Evolutionary conservation across 371 early-diverging fungal species (phyloP), one percentile per base, ranked within the genome.

Genomic region (Choanephora cucurbitarum): DNA sequence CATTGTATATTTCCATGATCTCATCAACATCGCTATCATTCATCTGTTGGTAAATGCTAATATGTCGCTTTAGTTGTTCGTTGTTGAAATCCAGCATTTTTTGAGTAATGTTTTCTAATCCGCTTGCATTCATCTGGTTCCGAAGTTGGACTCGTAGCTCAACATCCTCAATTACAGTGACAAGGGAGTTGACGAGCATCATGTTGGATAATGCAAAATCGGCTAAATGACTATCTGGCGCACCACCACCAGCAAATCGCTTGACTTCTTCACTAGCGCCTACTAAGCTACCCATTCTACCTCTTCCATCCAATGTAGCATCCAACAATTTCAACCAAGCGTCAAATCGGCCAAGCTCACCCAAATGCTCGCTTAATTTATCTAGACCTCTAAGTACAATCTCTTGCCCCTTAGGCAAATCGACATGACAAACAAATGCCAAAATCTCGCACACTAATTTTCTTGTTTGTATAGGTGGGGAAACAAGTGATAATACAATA

Each of bases 121-220:
- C 91, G 49, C 88, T 85, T 0, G 84, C 82, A 18, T 89, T 84
- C 68, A 93, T 66, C 58, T 92, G 90, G 52, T 86, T 89, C 39
- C 94, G 73, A 33, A 91, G 64, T 57, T 93, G 89, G 17, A 89
- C 81, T 28, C 94, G 80, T 22, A 86, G 57, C 45, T 91, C 91
- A 5, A 88, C 83, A 57, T 92, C 89, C 44, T 91, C 90, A 8
- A 88, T 82, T 1, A 90, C 89, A 21, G 83, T 83, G 8, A 93
- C 82, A 0, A 93, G 65, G 0, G 91, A 89, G 59, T 93, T 93
- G 62, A 93, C 82, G 23, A 93, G 75, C 60, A 93, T 88, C 78
- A 93, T 83, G 60, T 89, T 90, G 17, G 92, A 89, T 24, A 93
- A 67, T 58, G 83, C 87, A 49, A 90, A 92, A 64, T 93, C 93